These are phyloP conservation scores for Saccharomycopsis fodiens DNA, from an alignment of 805 yeast genomes.

Conservation along the genomic window DNA sequence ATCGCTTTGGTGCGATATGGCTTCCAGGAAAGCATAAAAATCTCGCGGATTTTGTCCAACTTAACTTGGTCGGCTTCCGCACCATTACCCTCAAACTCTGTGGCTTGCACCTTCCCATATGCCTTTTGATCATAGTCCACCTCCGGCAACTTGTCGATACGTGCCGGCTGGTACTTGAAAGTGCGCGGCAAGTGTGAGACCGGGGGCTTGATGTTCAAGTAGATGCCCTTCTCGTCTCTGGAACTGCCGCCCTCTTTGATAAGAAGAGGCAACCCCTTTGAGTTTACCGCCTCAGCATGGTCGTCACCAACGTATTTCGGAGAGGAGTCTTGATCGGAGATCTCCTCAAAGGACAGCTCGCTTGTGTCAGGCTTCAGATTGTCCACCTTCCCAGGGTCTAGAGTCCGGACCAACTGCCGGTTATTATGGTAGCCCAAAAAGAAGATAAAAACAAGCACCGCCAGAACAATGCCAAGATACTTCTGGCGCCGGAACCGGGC, in stretches of 20 bases:
- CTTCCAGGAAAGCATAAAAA: slow-evolving; percentile 38
- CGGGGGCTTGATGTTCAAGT: background rate
- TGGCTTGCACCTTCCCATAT: slow-evolving; percentile 28
- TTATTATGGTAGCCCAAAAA: slow-evolving; percentile 5
- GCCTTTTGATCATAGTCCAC: slow-evolving; percentile 9
- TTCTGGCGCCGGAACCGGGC: background rate
- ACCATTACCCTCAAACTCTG: slow-evolving; percentile 24
- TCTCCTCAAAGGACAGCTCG: too few species aligned
- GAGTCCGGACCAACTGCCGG: background rate
- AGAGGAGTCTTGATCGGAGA: too few species aligned
- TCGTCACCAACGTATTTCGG: background rate
- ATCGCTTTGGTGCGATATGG: slow-evolving; percentile 35
- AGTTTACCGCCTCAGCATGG: background rate
- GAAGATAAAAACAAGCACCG: slow-evolving; percentile 4
- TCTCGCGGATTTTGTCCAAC: slow-evolving; percentile 28
- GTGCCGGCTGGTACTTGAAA: slow-evolving; percentile 9
- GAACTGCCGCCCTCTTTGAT: slow-evolving; percentile 4
- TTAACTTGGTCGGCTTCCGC: slow-evolving; percentile 25
- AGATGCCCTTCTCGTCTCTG: slow-evolving; percentile 4
- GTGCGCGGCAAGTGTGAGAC: slow-evolving; percentile 9
- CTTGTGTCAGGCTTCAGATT: too few species aligned
- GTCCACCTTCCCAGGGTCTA: background rate
- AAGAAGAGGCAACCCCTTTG: background rate
- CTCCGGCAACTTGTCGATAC: slow-evolving; percentile 8
- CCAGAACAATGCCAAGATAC: background rate